These are phyloP conservation scores for Talaromyces sp. DNA, from an alignment of 2,329 filamentous ascomycete species.

Conservation along the genomic window DNA sequence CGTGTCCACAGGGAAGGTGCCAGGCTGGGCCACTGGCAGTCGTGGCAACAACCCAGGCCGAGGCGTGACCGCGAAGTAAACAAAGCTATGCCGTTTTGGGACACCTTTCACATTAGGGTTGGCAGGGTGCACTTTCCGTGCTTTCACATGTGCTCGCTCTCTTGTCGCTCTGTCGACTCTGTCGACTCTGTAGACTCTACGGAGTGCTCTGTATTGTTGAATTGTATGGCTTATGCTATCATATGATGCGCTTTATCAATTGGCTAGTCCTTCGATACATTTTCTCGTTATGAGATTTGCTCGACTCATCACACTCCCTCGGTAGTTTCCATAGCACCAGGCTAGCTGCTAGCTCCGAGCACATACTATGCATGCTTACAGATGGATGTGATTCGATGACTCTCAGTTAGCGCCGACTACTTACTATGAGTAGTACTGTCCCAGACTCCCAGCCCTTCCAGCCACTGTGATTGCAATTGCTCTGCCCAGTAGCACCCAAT, in stretches of 20 bases:
- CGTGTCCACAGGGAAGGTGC: not conserved
- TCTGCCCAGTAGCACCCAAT: not conserved
- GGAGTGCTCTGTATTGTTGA: too few species aligned
- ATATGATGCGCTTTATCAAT: not conserved
- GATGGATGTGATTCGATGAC: not conserved
- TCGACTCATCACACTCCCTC: not conserved
- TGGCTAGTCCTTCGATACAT: not conserved
- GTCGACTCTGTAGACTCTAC: too few species aligned
- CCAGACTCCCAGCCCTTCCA: constrained; percentile 9
- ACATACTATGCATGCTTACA: not conserved
- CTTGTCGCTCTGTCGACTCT: not conserved
- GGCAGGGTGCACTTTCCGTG: not conserved
- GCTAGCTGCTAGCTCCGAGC: too few species aligned
- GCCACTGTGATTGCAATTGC: not conserved
- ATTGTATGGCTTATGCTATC: not conserved
- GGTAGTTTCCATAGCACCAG: not conserved
- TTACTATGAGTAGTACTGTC: too few species aligned
- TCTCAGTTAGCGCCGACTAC: not conserved
- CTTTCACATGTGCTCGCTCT: constrained; percentile 2
- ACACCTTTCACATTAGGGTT: not conserved
- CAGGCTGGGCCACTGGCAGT: constrained; percentile 4
- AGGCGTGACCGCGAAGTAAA: constrained; percentile 18
- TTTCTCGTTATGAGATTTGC: not conserved
- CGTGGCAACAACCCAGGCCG: not conserved
- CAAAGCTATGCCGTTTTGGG: constrained; percentile 13